A percentile compares a stretch with the other conserved stretches of the same genome.
phyloP scores from a whole-genome alignment of 73 alveolate species.

The Diophrys sp. region DNA sequence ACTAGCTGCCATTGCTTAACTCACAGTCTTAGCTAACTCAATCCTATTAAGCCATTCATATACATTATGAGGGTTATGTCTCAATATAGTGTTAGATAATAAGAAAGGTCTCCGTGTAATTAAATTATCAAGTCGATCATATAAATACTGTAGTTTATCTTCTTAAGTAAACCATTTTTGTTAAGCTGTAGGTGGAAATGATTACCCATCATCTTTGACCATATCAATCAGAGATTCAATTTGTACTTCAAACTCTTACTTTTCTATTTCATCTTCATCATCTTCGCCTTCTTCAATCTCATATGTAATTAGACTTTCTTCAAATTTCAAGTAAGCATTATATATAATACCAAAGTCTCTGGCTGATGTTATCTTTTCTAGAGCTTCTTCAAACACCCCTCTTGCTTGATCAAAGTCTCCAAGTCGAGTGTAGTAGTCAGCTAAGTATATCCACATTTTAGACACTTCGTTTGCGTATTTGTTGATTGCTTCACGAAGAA shows the following conservation, averaged over 20 bases:
- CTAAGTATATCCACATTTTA: conserved; percentile 88
- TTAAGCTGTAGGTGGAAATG: too few species aligned
- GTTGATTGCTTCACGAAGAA: conserved; percentile 85
- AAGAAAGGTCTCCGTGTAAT: conserved; percentile 89
- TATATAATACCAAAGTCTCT: conserved; percentile 94
- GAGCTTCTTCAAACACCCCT: conserved; percentile 93
- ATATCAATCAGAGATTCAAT: too few species aligned
- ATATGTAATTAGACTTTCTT: conserved; percentile 69
- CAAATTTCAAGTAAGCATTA: conserved; percentile 93
- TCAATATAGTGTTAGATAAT: conserved; percentile 75
- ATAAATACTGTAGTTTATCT: conserved; percentile 60
- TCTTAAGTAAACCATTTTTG: too few species aligned
- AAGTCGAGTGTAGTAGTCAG: conserved; percentile 82
- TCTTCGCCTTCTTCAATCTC: conserved; percentile 65
- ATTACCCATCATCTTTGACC: too few species aligned
- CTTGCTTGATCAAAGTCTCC: conserved; percentile 91
- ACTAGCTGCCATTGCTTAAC: background rate
- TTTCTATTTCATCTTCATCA: conserved; percentile 30
- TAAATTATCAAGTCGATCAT: conserved; percentile 78
- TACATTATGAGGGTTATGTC: conserved; percentile 93
- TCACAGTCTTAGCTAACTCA: conserved; percentile 29
- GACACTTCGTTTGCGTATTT: conserved; percentile 93
- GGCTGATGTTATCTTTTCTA: conserved; percentile 83
- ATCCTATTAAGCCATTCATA: conserved; percentile 92
- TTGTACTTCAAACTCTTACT: conserved; percentile 28